These are phyloP conservation scores for Hypoxylon sp. DNA, from an alignment of 2,329 filamentous ascomycete species.

Conservation along the genomic window DNA sequence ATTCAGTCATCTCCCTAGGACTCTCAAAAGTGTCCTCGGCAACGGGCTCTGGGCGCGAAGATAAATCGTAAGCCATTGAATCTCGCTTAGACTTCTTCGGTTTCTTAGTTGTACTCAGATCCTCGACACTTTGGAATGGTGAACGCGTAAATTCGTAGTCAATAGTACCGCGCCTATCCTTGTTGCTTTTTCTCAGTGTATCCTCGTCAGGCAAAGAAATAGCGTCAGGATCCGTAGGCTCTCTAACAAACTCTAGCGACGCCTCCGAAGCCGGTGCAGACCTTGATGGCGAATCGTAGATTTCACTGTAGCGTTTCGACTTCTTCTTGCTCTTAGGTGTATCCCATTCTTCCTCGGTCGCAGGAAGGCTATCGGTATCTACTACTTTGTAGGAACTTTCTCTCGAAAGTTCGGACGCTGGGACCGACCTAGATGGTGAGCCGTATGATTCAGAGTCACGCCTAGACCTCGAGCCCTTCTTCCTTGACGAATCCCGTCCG, in stretches of 20 bases:
- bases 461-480: conserved; percentile 23
- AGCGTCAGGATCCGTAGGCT: conserved; percentile 11
- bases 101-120: conserved; percentile 53
- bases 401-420: conserved; percentile 42
- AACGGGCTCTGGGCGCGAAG: conserved; percentile 47
- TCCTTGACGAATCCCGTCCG: conserved; percentile 21
- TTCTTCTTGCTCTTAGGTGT: conserved; percentile 63
- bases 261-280: conserved; percentile 33
- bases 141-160: conserved; percentile 47
- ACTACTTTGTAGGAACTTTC: conserved; percentile 41
- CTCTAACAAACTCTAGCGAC: conserved; percentile 31
- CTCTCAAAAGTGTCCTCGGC: conserved; percentile 59
- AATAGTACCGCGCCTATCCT: conserved; percentile 47
- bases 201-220: conserved; percentile 44
- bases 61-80: conserved; percentile 52
- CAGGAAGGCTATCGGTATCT: conserved; percentile 29
- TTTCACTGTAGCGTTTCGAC: conserved; percentile 56
- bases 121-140: conserved; percentile 48
- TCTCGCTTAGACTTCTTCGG: conserved; percentile 55
- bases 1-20: conserved; percentile 59
- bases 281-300: conserved; percentile 27
- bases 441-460: conserved; percentile 20
- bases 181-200: conserved; percentile 54
- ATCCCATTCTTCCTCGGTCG: conserved; percentile 43
- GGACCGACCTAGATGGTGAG: conserved; percentile 27